These are phyloP conservation scores for Penicillium coprophilum DNA, from an alignment of 495 filamentous ascomycete genomes.

Conservation along the genomic window DNA sequence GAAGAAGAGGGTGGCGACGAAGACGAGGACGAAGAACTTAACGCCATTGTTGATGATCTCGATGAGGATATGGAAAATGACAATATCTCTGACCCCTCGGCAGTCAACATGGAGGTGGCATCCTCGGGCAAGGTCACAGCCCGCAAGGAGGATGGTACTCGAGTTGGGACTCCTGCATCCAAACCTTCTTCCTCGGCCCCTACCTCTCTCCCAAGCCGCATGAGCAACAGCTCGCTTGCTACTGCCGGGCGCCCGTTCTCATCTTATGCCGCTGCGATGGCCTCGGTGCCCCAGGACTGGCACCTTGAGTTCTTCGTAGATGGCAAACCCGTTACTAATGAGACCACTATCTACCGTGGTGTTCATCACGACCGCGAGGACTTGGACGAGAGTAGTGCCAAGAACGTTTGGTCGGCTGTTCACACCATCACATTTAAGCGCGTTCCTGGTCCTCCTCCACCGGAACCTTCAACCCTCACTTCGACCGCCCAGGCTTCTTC, in stretches of 20 bases:
- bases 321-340: slow-evolving; percentile 77
- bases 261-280: slow-evolving; percentile 81
- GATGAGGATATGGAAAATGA: slow-evolving; percentile 85
- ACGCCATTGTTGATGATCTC: slow-evolving; percentile 86
- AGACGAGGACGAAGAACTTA: slow-evolving; percentile 66
- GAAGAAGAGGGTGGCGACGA: slow-evolving; percentile 67
- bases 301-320: slow-evolving; percentile 95
- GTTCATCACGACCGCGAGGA: slow-evolving; percentile 72
- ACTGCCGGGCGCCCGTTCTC: slow-evolving; percentile 51
- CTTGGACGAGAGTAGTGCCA: slow-evolving; percentile 63
- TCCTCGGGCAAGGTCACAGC: slow-evolving; percentile 90
- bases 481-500: slow-evolving; percentile 48
- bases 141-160: slow-evolving; percentile 92
- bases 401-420: slow-evolving; percentile 84
- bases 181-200: slow-evolving; percentile 48
- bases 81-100: slow-evolving; percentile 70
- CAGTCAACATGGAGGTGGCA: slow-evolving; percentile 90
- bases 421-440: slow-evolving; percentile 91
- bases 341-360: slow-evolving; percentile 95
- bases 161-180: slow-evolving; percentile 75
- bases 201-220: slow-evolving; percentile 30
- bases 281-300: slow-evolving; percentile 82
- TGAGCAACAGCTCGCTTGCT: slow-evolving; percentile 40
- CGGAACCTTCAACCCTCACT: slow-evolving; percentile 68
- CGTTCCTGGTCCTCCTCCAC: slow-evolving; percentile 81